Evolutionary conservation across 768 basidiomycete species (phyloP), one percentile per base, ranked within the genome.

Genomic region (Kwoniella botswanensis): DNA sequence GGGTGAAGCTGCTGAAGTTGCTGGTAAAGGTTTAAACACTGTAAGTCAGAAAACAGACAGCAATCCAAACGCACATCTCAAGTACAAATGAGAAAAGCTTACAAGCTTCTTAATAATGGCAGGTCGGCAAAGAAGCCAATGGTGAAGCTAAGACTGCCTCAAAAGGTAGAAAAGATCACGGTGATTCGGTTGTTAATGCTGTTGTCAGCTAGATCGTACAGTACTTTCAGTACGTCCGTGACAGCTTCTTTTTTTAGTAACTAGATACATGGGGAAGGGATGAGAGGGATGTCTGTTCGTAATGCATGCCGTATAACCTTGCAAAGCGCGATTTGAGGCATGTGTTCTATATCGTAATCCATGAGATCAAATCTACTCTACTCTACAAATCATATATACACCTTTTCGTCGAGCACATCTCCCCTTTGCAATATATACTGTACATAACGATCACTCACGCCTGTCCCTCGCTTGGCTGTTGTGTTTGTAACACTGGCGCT

Each of bases 91-190:
- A 18, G 3, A 18, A 29, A 29, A 26, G 17, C 46, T 50, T 13
- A 53, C n/a, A 3, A 24, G 52, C 17, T n/a, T 53, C 10, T 56
- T 1, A 42, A 22, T 43, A 29, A 21, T 43, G 4, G 12, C n/a
- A 70, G 68, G 35, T 70, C 24, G 63, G 68, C 24, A 70, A 70
- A 53, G 60, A 70, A 24, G 52, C 63, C 18, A 70, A 70, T 35
- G 50, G 24, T 7, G 55, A 70, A 44, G 44, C 22, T 17, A 53
- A 70, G 46, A 53, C 24, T 17, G 22, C n/a, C 15, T 55, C 68
- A 11, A 70, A 70, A 12, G 54, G 55, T 35, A 54, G 63, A 29
- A 55, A 70, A 22, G 21, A 57, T 6, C 50, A 63, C 35, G 56
- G 63, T 11, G 63, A 29, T 29, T 50, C 63, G 57, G 35, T 65